These are phyloP conservation scores for Canariomyces notabilis DNA, from an alignment of 2,329 filamentous ascomycete genomes.

Conservation along the genomic window DNA sequence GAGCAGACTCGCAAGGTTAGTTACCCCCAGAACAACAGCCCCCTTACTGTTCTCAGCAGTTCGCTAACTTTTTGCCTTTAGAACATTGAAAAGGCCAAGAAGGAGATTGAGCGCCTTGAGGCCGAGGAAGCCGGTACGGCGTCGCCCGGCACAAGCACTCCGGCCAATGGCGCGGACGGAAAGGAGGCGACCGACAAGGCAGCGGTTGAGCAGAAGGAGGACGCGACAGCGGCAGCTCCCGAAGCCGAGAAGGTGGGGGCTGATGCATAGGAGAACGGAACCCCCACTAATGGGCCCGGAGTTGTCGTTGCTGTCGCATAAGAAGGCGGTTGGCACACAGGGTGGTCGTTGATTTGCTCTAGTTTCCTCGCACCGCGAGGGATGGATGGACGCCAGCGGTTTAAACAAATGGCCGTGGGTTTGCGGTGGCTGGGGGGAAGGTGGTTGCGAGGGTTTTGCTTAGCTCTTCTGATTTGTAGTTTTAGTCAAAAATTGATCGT, in stretches of 20 bases:
- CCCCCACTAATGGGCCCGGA: neutral
- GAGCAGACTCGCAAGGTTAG: conserved; percentile 85
- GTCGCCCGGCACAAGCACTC: conserved; percentile 34
- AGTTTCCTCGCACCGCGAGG: too few species aligned
- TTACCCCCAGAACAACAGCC: too few species aligned
- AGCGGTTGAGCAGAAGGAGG: conserved; percentile 47
- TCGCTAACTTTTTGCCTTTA: conserved; percentile 35
- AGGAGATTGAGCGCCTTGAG: conserved; percentile 88
- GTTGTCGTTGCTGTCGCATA: neutral
- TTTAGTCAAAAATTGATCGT: neutral
- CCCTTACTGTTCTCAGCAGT: neutral
- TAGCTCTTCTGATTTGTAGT: neutral
- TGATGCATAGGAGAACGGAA: conserved; percentile 7
- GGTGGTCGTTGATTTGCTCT: too few species aligned
- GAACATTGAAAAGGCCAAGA: conserved; percentile 96
- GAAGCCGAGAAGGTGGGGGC: conserved; percentile 13
- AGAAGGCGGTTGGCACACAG: neutral
- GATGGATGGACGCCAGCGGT: too few species aligned
- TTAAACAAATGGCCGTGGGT: too few species aligned
- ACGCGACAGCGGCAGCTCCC: conserved; percentile 36
- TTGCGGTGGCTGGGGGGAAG: too few species aligned
- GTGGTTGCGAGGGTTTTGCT: neutral
- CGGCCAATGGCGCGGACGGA: conserved; percentile 39
- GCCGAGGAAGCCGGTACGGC: conserved; percentile 53
- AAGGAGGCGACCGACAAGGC: conserved; percentile 43